A percentile compares a stretch with the other conserved stretches of the same genome.
Conservation (phyloP, 441 rosid genomes). For the Metrosideros polymorpha region DNA sequence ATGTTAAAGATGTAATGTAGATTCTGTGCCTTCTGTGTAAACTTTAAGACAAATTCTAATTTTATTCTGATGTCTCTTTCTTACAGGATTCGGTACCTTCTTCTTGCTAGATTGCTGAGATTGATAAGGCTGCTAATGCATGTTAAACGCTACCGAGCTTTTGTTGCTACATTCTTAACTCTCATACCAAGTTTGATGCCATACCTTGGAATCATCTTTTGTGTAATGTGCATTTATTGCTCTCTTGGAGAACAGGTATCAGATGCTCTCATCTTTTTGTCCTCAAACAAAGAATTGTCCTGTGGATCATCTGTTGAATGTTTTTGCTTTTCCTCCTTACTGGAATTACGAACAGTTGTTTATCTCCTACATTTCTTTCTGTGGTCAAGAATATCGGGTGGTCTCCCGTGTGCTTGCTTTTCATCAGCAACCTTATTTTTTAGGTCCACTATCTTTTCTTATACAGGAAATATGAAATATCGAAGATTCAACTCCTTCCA, state of each 20-base stretch:
- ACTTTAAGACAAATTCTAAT: not conserved
- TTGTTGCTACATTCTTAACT: slow-evolving; percentile 83
- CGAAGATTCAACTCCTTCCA: not conserved
- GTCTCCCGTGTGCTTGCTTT: not conserved
- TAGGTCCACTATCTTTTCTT: not conserved
- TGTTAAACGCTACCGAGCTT: slow-evolving; percentile 73
- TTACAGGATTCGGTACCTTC: slow-evolving; percentile 95
- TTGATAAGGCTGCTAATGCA: slow-evolving; percentile 84
- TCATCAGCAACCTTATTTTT: not conserved
- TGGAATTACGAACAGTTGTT: not conserved
- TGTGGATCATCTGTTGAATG: not conserved
- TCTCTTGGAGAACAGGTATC: slow-evolving; percentile 91
- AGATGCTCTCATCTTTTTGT: not conserved
- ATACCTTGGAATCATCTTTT: slow-evolving; percentile 82
- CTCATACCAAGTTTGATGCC: slow-evolving; percentile 97
- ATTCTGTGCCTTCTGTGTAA: not conserved
- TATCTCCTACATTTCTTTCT: not conserved
- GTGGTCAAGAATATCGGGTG: not conserved
- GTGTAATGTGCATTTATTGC: slow-evolving; percentile 85
- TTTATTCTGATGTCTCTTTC: slow-evolving; percentile 6
- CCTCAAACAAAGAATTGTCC: not conserved
- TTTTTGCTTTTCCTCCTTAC: not conserved
- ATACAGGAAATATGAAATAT: not conserved
- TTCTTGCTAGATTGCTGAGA: slow-evolving; percentile 89
- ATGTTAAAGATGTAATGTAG: not conserved